phyloP scores from a whole-genome alignment of 805 yeast genomes.

The Cyberlindnera euphorbiiphila region DNA sequence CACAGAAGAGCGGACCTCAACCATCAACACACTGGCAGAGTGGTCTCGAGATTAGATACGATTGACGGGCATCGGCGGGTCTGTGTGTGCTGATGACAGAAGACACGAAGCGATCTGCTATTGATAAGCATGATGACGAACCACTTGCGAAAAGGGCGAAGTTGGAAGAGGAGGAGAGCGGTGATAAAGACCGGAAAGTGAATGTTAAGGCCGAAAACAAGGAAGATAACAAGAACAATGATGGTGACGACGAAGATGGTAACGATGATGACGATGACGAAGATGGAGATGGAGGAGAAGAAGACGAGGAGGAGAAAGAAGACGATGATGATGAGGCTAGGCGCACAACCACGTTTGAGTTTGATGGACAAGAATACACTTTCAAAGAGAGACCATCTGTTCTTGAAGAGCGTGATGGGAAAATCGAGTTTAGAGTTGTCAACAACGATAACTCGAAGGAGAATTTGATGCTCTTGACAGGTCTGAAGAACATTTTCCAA shows the following conservation, averaged over 20 bases:
- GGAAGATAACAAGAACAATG: constrained; percentile 26
- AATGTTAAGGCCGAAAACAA: constrained; percentile 18
- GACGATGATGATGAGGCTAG: constrained; percentile 33
- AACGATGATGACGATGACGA: constrained; percentile 25
- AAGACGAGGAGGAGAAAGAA: constrained; percentile 24
- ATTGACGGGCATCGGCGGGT: too few relatives aligned
- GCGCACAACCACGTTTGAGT: constrained; percentile 38
- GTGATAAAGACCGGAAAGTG: constrained; percentile 14
- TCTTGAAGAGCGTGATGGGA: constrained; percentile 87
- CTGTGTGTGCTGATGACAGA: constrained; percentile 8
- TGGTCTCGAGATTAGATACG: background rate
- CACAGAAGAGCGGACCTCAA: background rate
- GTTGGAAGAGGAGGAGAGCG: constrained; percentile 24
- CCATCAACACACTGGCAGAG: background rate
- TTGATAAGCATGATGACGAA: constrained; percentile 26
- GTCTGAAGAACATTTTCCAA: constrained; percentile 92
- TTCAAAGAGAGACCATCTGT: constrained; percentile 94
- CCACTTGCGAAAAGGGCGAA: constrained; percentile 28
- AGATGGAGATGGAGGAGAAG: constrained; percentile 25
- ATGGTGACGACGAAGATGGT: constrained; percentile 23
- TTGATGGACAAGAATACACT: constrained; percentile 74
- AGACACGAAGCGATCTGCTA: constrained; percentile 17
- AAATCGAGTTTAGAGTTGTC: constrained; percentile 93
- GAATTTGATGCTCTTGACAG: constrained; percentile 87
- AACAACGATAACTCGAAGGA: constrained; percentile 90